Percentiles rank a stretch among this genome's conserved stretches.
phyloP scores from a whole-genome alignment of 2,329 filamentous ascomycete genomes.

The Boeremia lycopersici region DNA sequence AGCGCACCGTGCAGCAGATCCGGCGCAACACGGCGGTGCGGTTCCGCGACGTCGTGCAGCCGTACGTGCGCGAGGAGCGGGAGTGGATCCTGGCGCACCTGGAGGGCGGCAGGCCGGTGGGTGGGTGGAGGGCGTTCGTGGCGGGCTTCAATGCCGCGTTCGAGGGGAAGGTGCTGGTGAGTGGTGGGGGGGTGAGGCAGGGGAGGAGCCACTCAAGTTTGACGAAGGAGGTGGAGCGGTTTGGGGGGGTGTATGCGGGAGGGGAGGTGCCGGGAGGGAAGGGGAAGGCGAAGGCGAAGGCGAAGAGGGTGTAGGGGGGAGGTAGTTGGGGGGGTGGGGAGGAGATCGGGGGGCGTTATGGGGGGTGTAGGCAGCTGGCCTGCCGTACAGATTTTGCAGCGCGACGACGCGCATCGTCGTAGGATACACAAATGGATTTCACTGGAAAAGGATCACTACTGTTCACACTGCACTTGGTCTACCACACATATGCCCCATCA shows the following conservation, averaged over 20 bases:
- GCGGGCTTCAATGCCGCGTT: conserved; percentile 32
- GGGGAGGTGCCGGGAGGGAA: conserved; percentile 23
- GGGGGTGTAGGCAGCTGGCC: neutral
- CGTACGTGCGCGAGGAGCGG: conserved; percentile 31
- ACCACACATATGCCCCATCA: neutral
- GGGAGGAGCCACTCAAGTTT: conserved; percentile 28
- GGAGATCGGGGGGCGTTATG: neutral
- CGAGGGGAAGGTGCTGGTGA: conserved; percentile 21
- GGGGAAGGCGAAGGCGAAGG: neutral
- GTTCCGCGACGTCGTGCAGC: conserved; percentile 30
- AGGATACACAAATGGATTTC: no score
- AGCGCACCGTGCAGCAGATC: conserved; percentile 40
- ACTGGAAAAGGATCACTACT: no score
- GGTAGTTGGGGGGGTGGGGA: neutral
- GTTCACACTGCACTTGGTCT: no score
- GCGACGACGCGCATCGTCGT: no score
- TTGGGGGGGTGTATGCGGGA: conserved; percentile 29
- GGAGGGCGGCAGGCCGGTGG: conserved; percentile 24
- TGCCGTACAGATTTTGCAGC: neutral
- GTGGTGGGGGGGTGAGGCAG: conserved; percentile 14
- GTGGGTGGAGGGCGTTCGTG: conserved; percentile 34
- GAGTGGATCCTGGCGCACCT: conserved; percentile 33
- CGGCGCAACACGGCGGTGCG: conserved; percentile 35
- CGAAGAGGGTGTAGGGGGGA: neutral
- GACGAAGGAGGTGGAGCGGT: conserved; percentile 39